Base-by-base conservation (phyloP, 1,284 basidiomycete species). In the Heterobasidion annosum region DNA sequence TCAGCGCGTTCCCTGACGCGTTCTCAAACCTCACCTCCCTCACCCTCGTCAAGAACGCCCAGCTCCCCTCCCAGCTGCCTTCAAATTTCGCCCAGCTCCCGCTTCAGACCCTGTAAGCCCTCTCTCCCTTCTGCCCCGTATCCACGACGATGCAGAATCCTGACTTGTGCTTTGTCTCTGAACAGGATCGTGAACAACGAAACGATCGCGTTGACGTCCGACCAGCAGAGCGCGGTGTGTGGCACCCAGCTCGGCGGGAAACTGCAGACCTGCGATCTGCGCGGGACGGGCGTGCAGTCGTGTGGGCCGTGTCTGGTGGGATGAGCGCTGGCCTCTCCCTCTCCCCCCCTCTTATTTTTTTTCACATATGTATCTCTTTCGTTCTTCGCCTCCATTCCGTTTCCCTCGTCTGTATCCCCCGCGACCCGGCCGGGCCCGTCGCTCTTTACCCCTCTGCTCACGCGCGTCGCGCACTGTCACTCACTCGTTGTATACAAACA, bases 41-140 rank as follows among this genome's bases (percentile, higher is more conserved):
- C 33, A 68, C 68, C 7, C 64, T 80, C 18, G 67, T 75, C 33
- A 68, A 70, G 60, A 80, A 80, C 61, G 58, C 65, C n/a, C 62
- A 73, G 45, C 71, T 80, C 68, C 72, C 70, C n/a, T 58, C 63
- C n/a, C 56, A 63, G 5, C 62, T 79, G 47, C 74, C 77, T 1
- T 67, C 64, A 8, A 71, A 67, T 42, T 34, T 77, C 8, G 61
- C 66, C n/a, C 54, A 57, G 51, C 62, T 75, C 12, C 59, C 67
- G 2, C 60, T 78, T 33, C 67, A 71, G 56, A 71, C 67, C 53
- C 51, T 79, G 78, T 77, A 61, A 60, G 74, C 66, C 3, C n/a
- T 16, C n/a, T 16, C 53, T 32, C 12, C 50, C 49, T 43, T 48
- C 40, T 47, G 8, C 44, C 19, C 8, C 25, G 25, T 25, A 25